Evolutionary conservation across 2,329 filamentous ascomycete genomes (phyloP).

Genomic region (Simplicillium aogashimaense): DNA sequence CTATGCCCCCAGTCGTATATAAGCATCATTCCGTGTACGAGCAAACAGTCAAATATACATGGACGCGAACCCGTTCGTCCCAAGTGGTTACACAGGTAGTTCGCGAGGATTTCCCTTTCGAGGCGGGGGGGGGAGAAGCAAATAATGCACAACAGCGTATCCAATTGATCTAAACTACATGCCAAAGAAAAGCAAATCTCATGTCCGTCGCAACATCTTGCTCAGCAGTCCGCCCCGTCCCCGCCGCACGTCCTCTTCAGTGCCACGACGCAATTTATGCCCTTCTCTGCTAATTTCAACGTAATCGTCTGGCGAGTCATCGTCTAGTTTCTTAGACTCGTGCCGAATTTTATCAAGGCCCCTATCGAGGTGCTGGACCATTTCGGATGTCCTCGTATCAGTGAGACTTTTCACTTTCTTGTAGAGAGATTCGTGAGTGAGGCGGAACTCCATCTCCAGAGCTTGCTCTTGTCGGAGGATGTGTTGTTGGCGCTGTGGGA

Average conservation of each 20-base stretch:
- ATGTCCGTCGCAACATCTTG: slow-evolving; percentile 22
- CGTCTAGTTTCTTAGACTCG: slow-evolving; percentile 14
- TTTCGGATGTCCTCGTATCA: slow-evolving; percentile 30
- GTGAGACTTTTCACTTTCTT: slow-evolving; percentile 29
- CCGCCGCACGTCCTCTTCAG: slow-evolving; percentile 11
- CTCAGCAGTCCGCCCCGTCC: slow-evolving; percentile 21
- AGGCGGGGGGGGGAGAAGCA: too few relatives aligned
- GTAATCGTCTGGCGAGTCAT: slow-evolving; percentile 22
- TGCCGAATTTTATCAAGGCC: slow-evolving; percentile 33
- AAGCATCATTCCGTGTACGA: too few relatives aligned
- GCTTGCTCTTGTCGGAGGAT: slow-evolving; percentile 28
- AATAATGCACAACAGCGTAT: too few relatives aligned
- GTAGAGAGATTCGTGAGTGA: slow-evolving; percentile 33
- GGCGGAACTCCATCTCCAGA: slow-evolving; percentile 38
- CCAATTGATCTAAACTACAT: slow-evolving; percentile 1
- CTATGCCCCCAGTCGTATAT: too few relatives aligned
- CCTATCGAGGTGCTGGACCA: slow-evolving; percentile 37
- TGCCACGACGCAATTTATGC: slow-evolving; percentile 7
- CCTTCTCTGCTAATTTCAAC: slow-evolving; percentile 21
- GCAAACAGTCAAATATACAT: not conserved
- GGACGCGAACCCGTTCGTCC: not conserved
- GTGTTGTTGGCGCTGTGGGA: too few relatives aligned
- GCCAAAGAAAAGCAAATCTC: not conserved
- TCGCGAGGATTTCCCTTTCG: too few relatives aligned
- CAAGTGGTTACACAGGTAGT: not conserved